These are phyloP conservation scores for Aspergillus costaricaensis DNA, from an alignment of 2,329 filamentous ascomycete genomes.

Conservation along the genomic window DNA sequence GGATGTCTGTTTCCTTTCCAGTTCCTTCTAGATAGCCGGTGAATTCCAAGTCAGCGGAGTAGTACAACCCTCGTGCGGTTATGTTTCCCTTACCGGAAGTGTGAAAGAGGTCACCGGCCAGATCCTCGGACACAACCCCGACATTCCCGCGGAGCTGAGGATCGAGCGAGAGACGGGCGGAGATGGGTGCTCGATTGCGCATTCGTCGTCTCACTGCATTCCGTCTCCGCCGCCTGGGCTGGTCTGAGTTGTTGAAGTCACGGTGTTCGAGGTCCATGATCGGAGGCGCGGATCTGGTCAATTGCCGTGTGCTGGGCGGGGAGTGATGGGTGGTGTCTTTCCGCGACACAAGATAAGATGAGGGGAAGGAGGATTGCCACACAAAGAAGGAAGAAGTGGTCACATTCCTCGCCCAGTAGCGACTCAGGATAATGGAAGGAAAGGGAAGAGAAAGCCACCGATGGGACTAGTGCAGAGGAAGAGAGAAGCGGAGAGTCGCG, in stretches of 20 bases:
- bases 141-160: slow-evolving; percentile 82
- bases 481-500: neutral
- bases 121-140: slow-evolving; percentile 81
- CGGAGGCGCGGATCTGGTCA: slow-evolving; percentile 15
- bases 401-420: slow-evolving; percentile 7
- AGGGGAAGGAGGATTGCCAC: slow-evolving; percentile 7
- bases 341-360: neutral
- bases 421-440: slow-evolving; percentile 2
- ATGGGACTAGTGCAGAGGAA: neutral
- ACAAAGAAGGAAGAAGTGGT: neutral
- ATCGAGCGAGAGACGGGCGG: slow-evolving; percentile 80
- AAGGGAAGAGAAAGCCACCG: neutral
- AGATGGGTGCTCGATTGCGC: slow-evolving; percentile 69
- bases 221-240: slow-evolving; percentile 55
- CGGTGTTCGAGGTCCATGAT: slow-evolving; percentile 48
- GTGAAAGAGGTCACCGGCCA: slow-evolving; percentile 78
- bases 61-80: neutral
- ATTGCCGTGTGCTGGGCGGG: slow-evolving; percentile 25
- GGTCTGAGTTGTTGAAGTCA: slow-evolving; percentile 41
- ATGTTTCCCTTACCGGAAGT: slow-evolving; percentile 50
- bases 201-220: slow-evolving; percentile 48
- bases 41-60: neutral
- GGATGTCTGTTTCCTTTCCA: slow-evolving; percentile 33
- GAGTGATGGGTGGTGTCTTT: neutral
- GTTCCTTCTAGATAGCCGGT: slow-evolving; percentile 15